Evolutionary conservation across 192 early-diverging fungal species (phyloP), one percentile per base, ranked within the genome.

Genomic region (Powellomyces hirtus): DNA sequence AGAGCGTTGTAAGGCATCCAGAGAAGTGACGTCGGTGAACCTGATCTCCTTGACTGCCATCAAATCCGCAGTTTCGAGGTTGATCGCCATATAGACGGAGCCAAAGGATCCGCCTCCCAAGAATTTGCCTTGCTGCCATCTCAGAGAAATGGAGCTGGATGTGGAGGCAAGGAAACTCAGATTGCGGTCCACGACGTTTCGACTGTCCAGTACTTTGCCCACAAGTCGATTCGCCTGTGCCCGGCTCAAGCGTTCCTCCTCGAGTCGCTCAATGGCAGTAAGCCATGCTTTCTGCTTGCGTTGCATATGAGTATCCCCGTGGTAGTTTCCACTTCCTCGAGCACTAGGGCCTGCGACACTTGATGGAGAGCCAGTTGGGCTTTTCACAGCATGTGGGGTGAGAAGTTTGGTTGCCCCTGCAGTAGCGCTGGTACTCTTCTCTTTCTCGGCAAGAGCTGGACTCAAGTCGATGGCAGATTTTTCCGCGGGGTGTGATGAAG

Each of bases 21-120:
- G 67, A 20, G 84, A 80, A 38, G 82, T 75, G 16, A 88, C 81
- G 66, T 91, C 89, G 14, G 87, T 89, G 77, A 94, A 91, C 27
- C 88, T 80, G 59, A 96, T 96, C 66, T 94, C 94, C 72, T 96
- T 96, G 66, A 94, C 94, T 0, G 94, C 94, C 89, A 96, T 92
- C 18, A 94, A 66, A 56, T 90, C 91, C 36, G 89, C 88, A 1
- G 90, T 86, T 67, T 91, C 90, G 31, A 92, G 81, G 53, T 94
- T 94, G 62, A 90, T 87, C 7, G 88, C 94, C 53, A 89, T 78
- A 70, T 92, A 93, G 18, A 75, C 94, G 0, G 90, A 87, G 8
- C 94, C 94, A 79, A 89, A 96, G 0, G 91, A 88, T 40, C 94
- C 94, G 16, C 91, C 85, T 4, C 94, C 92, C 45, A 96, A 86